Percentiles rank a stretch among this genome's conserved stretches.
Conservation (phyloP, 140 eudicot species). For the Anethum foeniculum region DNA sequence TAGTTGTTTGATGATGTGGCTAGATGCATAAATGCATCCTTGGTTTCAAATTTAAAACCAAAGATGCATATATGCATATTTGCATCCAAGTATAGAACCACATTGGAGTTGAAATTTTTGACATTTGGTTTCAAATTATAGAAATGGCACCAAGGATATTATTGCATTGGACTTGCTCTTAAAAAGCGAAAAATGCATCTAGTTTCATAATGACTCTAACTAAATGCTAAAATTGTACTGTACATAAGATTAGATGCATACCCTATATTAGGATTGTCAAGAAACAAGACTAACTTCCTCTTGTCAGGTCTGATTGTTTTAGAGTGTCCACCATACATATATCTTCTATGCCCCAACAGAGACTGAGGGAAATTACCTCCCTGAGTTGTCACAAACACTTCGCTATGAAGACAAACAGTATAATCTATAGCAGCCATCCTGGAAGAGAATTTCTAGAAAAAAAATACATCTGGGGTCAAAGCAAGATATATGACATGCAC, state of each 20-base stretch:
- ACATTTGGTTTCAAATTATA: too few species aligned
- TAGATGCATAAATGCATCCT: too few species aligned
- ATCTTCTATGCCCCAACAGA: slow-evolving; percentile 90
- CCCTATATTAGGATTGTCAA: slow-evolving; percentile 91
- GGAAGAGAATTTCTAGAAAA: slow-evolving; percentile 74
- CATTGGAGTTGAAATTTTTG: too few species aligned
- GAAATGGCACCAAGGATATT: too few species aligned
- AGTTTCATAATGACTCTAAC: background rate
- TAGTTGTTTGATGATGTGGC: too few species aligned
- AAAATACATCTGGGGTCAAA: slow-evolving; percentile 16
- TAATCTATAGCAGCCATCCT: slow-evolving; percentile 99
- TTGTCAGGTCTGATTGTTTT: slow-evolving; percentile 94
- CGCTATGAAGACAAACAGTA: slow-evolving; percentile 97
- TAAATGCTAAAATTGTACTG: slow-evolving; percentile 6
- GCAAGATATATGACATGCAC: background rate
- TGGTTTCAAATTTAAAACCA: too few species aligned
- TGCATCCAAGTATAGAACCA: too few species aligned
- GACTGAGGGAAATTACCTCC: slow-evolving; percentile 98
- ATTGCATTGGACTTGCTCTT: too few species aligned
- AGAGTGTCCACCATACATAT: slow-evolving; percentile 82
- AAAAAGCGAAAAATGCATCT: background rate
- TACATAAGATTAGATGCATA: slow-evolving; percentile 18
- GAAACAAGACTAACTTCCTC: slow-evolving; percentile 67
- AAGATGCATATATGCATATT: too few species aligned
- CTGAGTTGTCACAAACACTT: slow-evolving; percentile 96